Percentiles rank a stretch among this genome's conserved stretches.
Conservation (phyloP, 1,139 yeast genomes). For the Scheffersomyces illinoinensis region DNA sequence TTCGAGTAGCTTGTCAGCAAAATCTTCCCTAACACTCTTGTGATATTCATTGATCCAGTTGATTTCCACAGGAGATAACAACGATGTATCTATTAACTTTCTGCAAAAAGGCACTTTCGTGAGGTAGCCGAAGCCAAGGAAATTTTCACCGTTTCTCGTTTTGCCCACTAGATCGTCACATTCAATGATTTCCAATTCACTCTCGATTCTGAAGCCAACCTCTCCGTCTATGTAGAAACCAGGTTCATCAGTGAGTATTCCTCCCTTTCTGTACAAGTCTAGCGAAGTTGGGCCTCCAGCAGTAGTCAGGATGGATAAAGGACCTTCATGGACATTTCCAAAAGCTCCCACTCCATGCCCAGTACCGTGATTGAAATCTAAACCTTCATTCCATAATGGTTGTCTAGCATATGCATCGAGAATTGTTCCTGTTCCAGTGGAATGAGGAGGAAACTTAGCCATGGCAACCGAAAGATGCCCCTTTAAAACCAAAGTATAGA, state of each 20-base stretch:
- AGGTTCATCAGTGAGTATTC: slow-evolving; percentile 56
- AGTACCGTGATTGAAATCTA: slow-evolving; percentile 58
- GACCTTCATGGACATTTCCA: slow-evolving; percentile 59
- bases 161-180: slow-evolving; percentile 32
- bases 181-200: slow-evolving; percentile 48
- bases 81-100: slow-evolving; percentile 41
- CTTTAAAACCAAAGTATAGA: slow-evolving; percentile 52
- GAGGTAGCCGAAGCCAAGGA: slow-evolving; percentile 48
- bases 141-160: slow-evolving; percentile 35
- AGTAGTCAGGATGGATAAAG: slow-evolving; percentile 47
- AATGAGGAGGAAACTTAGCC: slow-evolving; percentile 49
- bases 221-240: slow-evolving; percentile 55
- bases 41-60: slow-evolving; percentile 56
- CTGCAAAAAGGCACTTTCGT: slow-evolving; percentile 57
- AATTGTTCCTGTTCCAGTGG: slow-evolving; percentile 40
- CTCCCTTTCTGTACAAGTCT: slow-evolving; percentile 45
- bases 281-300: slow-evolving; percentile 34
- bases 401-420: slow-evolving; percentile 53
- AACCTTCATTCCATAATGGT: slow-evolving; percentile 55
- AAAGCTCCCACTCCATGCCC: slow-evolving; percentile 63
- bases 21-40: slow-evolving; percentile 34
- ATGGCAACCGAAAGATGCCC: slow-evolving; percentile 58
- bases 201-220: slow-evolving; percentile 55
- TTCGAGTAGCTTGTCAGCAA: slow-evolving; percentile 33
- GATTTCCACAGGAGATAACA: slow-evolving; percentile 40